Evolutionary conservation across 345 rosid genomes (phyloP).

Genomic region (Melastoma malabathricum): DNA sequence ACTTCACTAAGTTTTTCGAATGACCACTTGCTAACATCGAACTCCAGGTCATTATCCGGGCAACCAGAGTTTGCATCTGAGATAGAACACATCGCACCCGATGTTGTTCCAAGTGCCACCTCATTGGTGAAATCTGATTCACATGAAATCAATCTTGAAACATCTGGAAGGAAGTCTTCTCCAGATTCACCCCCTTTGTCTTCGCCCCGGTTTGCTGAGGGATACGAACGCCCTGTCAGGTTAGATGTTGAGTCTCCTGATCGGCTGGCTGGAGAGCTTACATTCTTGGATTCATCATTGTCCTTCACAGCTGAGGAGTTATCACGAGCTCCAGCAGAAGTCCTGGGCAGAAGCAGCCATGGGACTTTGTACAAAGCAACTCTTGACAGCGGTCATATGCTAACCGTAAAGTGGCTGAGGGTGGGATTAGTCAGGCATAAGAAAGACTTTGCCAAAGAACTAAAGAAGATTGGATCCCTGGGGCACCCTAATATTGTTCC

Average conservation of each 20-base stretch:
- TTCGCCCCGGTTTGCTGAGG: conserved; percentile 56
- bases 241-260: conserved; percentile 90
- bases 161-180: conserved; percentile 66
- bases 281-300: conserved; percentile 60
- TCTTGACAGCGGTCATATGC: conserved; percentile 60
- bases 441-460: conserved; percentile 86
- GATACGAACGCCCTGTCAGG: conserved; percentile 48
- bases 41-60: conserved; percentile 73
- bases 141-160: conserved; percentile 35
- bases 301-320: conserved; percentile 80
- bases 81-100: conserved; percentile 38
- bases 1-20: conserved; percentile 76
- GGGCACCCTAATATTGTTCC: conserved; percentile 66
- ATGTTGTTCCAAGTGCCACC: conserved; percentile 18
- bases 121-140: conserved; percentile 36
- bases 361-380: conserved; percentile 93
- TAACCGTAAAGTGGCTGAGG: conserved; percentile 91
- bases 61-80: conserved; percentile 38
- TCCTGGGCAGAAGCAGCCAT: conserved; percentile 95
- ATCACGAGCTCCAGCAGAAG: conserved; percentile 97
- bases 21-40: conserved; percentile 73
- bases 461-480: conserved; percentile 63
- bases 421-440: conserved; percentile 84
- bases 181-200: conserved; percentile 67
- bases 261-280: conserved; percentile 84